phyloP scores from a whole-genome alignment of 345 rosid genomes.

The Noccaea bulbosa region DNA sequence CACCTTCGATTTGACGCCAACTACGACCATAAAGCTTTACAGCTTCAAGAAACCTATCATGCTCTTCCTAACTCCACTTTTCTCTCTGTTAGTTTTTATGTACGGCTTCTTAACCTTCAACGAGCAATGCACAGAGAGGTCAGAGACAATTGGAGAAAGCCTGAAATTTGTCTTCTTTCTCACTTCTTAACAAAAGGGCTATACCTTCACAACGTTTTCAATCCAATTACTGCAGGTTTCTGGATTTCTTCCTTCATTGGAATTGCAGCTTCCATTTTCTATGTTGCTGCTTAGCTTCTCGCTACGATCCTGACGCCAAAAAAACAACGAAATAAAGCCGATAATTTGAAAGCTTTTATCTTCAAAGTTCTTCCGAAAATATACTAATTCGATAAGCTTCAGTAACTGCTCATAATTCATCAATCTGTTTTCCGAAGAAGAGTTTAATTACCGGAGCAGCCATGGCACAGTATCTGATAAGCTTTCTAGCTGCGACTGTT shows the following conservation, averaged over 20 bases:
- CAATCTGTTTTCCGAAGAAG: too few relatives aligned
- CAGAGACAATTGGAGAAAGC: neutral
- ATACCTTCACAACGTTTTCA: slow-evolving; percentile 33
- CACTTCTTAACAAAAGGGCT: neutral
- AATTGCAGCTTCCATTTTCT: slow-evolving; percentile 33
- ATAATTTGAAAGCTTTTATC: too few relatives aligned
- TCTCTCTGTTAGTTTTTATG: slow-evolving; percentile 82
- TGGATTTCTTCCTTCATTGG: slow-evolving; percentile 27
- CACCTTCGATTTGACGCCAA: slow-evolving; percentile 88
- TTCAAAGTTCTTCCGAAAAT: neutral
- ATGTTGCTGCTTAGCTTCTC: slow-evolving; percentile 34
- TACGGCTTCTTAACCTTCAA: slow-evolving; percentile 78
- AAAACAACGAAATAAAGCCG: neutral
- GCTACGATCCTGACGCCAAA: slow-evolving; percentile 31
- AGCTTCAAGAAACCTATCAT: slow-evolving; percentile 85
- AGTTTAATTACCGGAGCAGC: slow-evolving; percentile 33
- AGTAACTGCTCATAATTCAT: neutral
- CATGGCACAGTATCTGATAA: slow-evolving; percentile 28
- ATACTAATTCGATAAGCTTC: neutral
- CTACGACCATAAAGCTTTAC: slow-evolving; percentile 80
- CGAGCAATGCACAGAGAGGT: neutral
- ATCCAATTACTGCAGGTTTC: slow-evolving; percentile 12
- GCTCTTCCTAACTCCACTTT: slow-evolving; percentile 91
- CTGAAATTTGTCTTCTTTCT: neutral
- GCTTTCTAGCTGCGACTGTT: neutral